Evolutionary conservation across 331 rosid genomes (phyloP).

Genomic region (Dryas integrifolia): DNA sequence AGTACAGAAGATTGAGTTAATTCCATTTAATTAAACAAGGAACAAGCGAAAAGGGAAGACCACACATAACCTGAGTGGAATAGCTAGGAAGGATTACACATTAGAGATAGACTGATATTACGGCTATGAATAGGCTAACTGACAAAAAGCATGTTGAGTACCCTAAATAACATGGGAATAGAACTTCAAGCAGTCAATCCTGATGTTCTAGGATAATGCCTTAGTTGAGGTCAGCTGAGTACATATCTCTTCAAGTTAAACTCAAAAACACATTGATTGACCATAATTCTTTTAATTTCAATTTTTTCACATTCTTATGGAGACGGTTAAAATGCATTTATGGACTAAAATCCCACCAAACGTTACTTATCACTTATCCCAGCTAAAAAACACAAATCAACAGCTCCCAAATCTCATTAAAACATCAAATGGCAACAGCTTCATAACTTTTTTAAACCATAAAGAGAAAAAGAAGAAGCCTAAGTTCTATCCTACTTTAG

Average conservation of each 20-base stretch:
- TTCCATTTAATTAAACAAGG: background rate
- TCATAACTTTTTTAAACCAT: background rate
- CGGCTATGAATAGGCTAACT: background rate
- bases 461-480: background rate
- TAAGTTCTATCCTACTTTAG: background rate
- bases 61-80: background rate
- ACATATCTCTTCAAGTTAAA: background rate
- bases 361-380: background rate
- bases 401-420: background rate
- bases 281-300: background rate
- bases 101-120: background rate
- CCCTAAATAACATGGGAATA: background rate
- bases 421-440: background rate
- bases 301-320: background rate
- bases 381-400: slow-evolving; percentile 5
- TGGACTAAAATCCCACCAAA: background rate
- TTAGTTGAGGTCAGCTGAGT: background rate
- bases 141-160: background rate
- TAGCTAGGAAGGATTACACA: background rate
- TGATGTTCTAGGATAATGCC: background rate
- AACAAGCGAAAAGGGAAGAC: background rate
- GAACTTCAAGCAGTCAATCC: background rate
- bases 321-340: background rate
- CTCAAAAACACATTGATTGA: background rate
- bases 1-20: background rate